Evolutionary conservation across 148 eudicot genomes (phyloP), one percentile per base, ranked within the genome.

Genomic region (Mesembryanthemum crystallinum): DNA sequence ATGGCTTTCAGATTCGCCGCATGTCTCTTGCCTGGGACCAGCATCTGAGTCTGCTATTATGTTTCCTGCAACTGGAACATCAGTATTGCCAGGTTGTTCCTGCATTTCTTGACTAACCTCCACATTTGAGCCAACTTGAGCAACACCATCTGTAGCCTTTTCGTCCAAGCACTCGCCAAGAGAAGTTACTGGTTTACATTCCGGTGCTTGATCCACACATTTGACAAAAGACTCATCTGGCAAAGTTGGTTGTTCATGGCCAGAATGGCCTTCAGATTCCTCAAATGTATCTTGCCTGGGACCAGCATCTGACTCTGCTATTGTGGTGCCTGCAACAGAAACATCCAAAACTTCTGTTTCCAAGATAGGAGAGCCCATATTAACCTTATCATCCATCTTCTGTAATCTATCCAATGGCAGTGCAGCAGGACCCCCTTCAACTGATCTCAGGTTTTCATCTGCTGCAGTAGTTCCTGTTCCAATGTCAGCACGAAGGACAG

Each of bases 251-350:
- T 20, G 51, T 62, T 70, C 80, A 43, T 52, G 32, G 25, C 47
- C 39, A 54, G 23, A 27, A 67, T 54, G 64, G 73, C 61, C 69
- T 52, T 82, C 80, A 23, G 20, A 35, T 15, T 74, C 71, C 74
- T 14, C 30, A 30, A 20, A 52, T 61, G 28, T 51, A 64, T 82
- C 79, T 42, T 82, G 79, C 13, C 10, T 74, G 37, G 76, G 54
- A 66, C 73, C 58, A 29, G 63, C 66, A 59, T 74, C 79, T 69
- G 71, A 29, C 35, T 73, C 78, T 61, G 57, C 73, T 65, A 72
- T 76, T 28, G 30, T 64, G 42, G 59, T 71, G 30, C 72, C 80
- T 65, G 17, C 75, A 39, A 64, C 63, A 72, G 35, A 47, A 21
- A 49, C 49, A 25, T 52, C 74, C 11, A 45, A 45, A 8, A 20